Base-by-base conservation (phyloP, 176 grass and related monocot species). In the Phoenix roebelenii region DNA sequence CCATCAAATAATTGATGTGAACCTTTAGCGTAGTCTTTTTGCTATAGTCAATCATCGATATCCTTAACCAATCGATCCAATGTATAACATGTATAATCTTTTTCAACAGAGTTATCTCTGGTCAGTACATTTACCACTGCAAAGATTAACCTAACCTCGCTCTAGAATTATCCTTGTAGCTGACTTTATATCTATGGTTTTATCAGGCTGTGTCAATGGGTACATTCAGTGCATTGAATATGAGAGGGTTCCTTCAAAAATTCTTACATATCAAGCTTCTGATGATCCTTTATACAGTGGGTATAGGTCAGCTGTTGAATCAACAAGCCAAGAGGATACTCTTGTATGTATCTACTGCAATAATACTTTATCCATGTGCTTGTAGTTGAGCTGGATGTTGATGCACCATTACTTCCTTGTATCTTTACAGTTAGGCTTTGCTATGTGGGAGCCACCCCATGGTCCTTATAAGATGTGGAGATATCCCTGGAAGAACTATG, bases 271-370 rank as follows among this genome's bases (percentile, higher is more conserved):
- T 68, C 87, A 98, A 89, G 84, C 88, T 65, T 72, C 68, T 74
- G 93, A 98, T 85, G 93, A 98, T 80, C 83, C 79, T 76, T 63
- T 92, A 63, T 98, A 92, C 69, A 89, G 88, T 60, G 88, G 88
- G 16, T 98, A 92, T 66, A 81, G 93, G 35, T 89, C 82, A 71
- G 76, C 93, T 57, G 93, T 85, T 54, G 81, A 89, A 67, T 83
- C 88, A 67, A 81, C 82, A 28, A 49, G 78, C 26, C 80, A 92
- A 74, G 88, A 98, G 67, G 93, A 98, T 69, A 63, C 84, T 55
- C 67, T 98, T 78, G 93, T 98, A 65, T n/a, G 56, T 66, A 29
- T 51, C 65, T 75, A 32, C 55, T 65, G 29, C 60, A 74, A 71
- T 23, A 60, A 39, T 55, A 53, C 72, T 50, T 30, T 76, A 4